phyloP scores from a whole-genome alignment of 257 asterid species.

The Scutellaria galericulata region DNA sequence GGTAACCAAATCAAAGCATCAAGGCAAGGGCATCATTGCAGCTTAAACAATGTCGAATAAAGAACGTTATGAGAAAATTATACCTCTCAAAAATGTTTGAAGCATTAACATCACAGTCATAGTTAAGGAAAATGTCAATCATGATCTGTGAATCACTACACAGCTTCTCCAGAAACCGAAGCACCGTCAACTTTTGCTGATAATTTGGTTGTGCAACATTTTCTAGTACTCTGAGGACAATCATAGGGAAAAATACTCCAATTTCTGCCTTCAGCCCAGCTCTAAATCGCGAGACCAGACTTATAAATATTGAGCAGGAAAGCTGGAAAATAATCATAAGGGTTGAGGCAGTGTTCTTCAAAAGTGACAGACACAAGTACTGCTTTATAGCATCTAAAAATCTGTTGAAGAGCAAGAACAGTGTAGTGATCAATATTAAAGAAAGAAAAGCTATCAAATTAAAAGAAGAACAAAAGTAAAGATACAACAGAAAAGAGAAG shows the following conservation, averaged over 20 bases:
- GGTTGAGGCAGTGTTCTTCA: conserved; percentile 96
- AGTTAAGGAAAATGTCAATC: conserved; percentile 97
- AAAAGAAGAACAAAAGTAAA: not conserved
- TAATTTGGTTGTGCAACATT: conserved; percentile 96
- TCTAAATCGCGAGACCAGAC: conserved; percentile 95
- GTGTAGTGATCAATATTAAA: conserved; percentile 26
- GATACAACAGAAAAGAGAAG: conserved; percentile 6
- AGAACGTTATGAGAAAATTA: conserved; percentile 29
- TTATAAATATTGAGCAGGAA: conserved; percentile 96
- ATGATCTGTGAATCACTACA: conserved; percentile 91
- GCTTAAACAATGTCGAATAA: conserved; percentile 29
- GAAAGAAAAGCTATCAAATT: conserved; percentile 22
- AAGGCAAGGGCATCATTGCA: conserved; percentile 8
- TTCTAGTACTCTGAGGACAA: conserved; percentile 88
- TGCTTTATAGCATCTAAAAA: conserved; percentile 97
- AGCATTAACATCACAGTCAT: conserved; percentile 98
- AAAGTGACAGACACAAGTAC: conserved; percentile 90
- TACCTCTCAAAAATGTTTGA: conserved; percentile 99
- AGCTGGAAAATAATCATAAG: conserved; percentile 97
- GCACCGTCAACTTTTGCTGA: conserved; percentile 98
- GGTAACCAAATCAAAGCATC: conserved; percentile 15
- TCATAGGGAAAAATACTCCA: conserved; percentile 99
- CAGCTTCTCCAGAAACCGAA: conserved; percentile 91
- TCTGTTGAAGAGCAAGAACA: conserved; percentile 55
- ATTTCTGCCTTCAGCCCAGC: conserved; percentile 97